Base-by-base conservation (phyloP, 2,329 filamentous ascomycete species). In the Parastagonospora avenae region DNA sequence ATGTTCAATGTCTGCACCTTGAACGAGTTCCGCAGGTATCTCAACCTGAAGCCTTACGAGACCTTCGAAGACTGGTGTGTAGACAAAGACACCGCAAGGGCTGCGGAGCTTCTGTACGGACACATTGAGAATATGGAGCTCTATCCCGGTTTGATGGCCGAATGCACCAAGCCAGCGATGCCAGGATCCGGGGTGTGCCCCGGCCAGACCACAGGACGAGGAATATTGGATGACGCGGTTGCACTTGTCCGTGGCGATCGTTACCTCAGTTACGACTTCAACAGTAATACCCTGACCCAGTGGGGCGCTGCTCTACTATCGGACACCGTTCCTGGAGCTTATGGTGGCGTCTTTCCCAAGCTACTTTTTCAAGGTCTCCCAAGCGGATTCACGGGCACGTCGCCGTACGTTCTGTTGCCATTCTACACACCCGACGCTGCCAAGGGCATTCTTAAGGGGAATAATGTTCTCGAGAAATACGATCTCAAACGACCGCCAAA, bases 21-120 rank as follows among this genome's bases (percentile, higher is more conserved):
- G 48, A 94, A 94, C 68, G 90, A 94, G 75, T 94, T 93, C 78
- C 82, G 91, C 42, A 85, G 87, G 66, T 90, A 91, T 73, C 91
- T 92, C 59, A 87, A 87, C 1, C 76, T 95, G n/a, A 89, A 88
- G 74, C 82, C 84, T 0, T 87, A 94, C 67, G 84, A 88, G 28
- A 88, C 79, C 0, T 95, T 94, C 51, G 88, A 92, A 72, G 89
- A 91, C 43, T 91, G 93, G 77, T 94, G 92, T 73, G 85, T 87
- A 0, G 87, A 94, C 60, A 87, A 87, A 0, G 80, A 83, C 27
- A 82, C 92, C 16, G 83, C 88, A 2, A 79, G 86, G 40, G 77
- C 82, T 8, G 78, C 93, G 4, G 58, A 64, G 38, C 59, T 66
- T 27, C 59, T 76, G 16, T 91, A 92, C 67, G 87, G 89, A 50